Conservation (phyloP, 306 rosid genomes). For the Leucaena leucocephala region DNA sequence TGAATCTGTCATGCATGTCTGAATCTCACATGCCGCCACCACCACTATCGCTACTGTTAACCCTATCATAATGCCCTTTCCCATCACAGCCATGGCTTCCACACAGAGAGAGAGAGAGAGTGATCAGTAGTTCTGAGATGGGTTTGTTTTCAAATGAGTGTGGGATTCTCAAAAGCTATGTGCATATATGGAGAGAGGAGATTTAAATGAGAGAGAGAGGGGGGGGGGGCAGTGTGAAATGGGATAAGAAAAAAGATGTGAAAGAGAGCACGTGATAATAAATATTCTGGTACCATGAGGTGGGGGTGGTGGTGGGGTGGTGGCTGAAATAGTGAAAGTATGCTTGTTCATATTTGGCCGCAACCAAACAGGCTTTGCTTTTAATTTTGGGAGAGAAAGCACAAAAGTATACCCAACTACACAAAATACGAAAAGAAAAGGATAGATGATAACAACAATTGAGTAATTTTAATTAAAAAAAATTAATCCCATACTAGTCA, state of each 20-base stretch:
- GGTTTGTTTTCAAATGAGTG: background rate
- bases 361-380: background rate
- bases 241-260: background rate
- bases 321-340: background rate
- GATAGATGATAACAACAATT: too few species aligned
- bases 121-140: background rate
- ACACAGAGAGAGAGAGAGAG: background rate
- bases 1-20: conserved; percentile 49
- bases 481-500: too few species aligned
- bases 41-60: conserved; percentile 3
- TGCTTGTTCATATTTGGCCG: background rate
- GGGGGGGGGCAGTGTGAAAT: background rate
- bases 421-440: too few species aligned
- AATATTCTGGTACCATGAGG: background rate
- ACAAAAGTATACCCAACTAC: too few species aligned
- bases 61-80: conserved; percentile 39
- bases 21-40: conserved; percentile 40
- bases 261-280: background rate
- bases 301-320: background rate
- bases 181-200: background rate
- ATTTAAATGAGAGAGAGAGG: background rate
- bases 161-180: background rate
- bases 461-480: too few species aligned
- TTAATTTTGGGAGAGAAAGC: too few species aligned
- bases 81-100: conserved; percentile 40